Conservation (phyloP, 177 flowering plant genomes). For the Tripterygium wilfordii region DNA sequence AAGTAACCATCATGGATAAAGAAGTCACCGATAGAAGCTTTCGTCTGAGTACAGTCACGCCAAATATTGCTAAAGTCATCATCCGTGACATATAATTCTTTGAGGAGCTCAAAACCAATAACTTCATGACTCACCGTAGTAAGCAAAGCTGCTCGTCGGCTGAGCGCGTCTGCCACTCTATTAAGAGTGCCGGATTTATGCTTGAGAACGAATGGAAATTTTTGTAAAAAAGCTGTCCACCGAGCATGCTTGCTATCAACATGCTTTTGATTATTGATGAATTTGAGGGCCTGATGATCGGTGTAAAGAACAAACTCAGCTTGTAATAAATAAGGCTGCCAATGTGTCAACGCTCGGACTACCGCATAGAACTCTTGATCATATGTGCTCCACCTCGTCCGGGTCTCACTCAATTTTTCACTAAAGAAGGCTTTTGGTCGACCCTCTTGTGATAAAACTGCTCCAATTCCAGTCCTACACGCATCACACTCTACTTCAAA, state of each 20-base stretch:
- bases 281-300: conserved; percentile 6
- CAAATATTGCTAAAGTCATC: too few species aligned
- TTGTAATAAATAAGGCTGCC: neutral
- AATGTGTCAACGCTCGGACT: neutral
- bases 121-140: neutral
- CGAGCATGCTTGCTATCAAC: conserved; percentile 1
- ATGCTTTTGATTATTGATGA: neutral
- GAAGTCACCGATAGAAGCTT: too few species aligned
- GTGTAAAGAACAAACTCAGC: neutral
- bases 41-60: too few species aligned
- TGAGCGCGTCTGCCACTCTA: neutral
- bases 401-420: neutral
- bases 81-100: too few species aligned
- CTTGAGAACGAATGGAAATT: too few species aligned
- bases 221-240: conserved; percentile 3
- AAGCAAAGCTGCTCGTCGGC: neutral
- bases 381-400: conserved; percentile 1
- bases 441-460: neutral
- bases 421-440: neutral
- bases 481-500: conserved; percentile 1
- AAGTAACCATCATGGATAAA: too few species aligned
- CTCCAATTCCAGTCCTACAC: neutral
- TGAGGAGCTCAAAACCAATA: too few species aligned
- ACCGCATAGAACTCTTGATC: conserved; percentile 1
- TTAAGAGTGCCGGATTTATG: conserved; percentile 1